phyloP scores from a whole-genome alignment of 169 alveolate genomes.

The Babesia sp. region DNA sequence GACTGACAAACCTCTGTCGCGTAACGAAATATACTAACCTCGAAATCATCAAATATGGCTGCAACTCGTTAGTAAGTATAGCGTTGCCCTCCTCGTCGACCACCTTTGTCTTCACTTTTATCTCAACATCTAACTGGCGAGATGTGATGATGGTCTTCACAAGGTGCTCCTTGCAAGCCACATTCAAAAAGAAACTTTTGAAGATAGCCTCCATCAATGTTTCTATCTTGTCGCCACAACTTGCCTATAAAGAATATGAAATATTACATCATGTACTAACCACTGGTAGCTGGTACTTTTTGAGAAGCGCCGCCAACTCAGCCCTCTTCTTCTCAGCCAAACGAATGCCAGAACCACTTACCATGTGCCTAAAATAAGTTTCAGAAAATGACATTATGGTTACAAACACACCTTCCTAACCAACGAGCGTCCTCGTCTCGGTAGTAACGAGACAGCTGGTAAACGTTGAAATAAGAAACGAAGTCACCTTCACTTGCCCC shows the following conservation, averaged over 20 bases:
- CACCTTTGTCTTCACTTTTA: conserved; percentile 19
- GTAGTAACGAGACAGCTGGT: conserved; percentile 56
- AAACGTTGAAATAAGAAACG: conserved; percentile 63
- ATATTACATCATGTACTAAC: not conserved
- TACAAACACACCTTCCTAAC: conserved; percentile 20
- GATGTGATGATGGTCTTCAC: conserved; percentile 40
- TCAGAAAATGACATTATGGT: no score
- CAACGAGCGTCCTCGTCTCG: conserved; percentile 53
- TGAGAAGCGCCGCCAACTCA: conserved; percentile 3
- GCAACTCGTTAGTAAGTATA: conserved; percentile 36
- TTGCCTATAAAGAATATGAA: conserved; percentile 1
- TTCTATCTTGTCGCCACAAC: conserved; percentile 48
- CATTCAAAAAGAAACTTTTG: conserved; percentile 60
- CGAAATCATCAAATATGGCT: conserved; percentile 53
- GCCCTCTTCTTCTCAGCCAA: conserved; percentile 37
- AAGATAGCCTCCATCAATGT: conserved; percentile 54
- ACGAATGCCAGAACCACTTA: conserved; percentile 41
- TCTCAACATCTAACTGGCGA: conserved; percentile 28
- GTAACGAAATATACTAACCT: conserved; percentile 2
- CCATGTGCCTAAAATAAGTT: conserved; percentile 41
- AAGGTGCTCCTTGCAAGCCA: conserved; percentile 67
- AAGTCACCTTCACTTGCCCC: conserved; percentile 69
- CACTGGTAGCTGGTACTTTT: conserved; percentile 43
- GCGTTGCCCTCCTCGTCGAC: conserved; percentile 50
- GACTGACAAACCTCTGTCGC: not conserved